Conservation (phyloP, 2,329 filamentous ascomycete species). For the Cytospora chrysosperma region DNA sequence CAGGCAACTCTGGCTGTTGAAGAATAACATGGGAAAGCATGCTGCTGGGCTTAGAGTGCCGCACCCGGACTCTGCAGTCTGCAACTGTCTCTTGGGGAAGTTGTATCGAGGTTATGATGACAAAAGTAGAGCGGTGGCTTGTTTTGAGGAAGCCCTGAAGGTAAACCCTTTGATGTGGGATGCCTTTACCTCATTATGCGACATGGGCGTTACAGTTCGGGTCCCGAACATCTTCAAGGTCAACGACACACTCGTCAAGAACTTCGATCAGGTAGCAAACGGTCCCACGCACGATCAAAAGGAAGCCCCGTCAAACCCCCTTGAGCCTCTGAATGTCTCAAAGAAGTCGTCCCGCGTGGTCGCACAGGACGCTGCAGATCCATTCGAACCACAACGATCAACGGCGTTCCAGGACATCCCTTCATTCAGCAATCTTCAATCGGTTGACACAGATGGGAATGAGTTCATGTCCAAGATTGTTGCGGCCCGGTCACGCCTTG, state of each 20-base stretch:
- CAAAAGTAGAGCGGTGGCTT: conserved; percentile 78
- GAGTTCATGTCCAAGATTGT: conserved; percentile 58
- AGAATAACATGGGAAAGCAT: conserved; percentile 79
- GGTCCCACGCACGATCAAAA: conserved; percentile 37
- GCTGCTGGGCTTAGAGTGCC: conserved; percentile 72
- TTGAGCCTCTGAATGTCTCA: conserved; percentile 37
- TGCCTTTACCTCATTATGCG: conserved; percentile 84
- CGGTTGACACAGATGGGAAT: conserved; percentile 46
- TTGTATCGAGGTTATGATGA: conserved; percentile 80
- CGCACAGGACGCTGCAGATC: conserved; percentile 43
- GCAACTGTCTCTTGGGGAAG: conserved; percentile 83
- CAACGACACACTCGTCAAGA: conserved; percentile 53
- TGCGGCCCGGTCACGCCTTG: conserved; percentile 48
- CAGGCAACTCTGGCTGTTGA: conserved; percentile 70
- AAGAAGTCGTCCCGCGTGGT: conserved; percentile 34
- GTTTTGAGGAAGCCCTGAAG: conserved; percentile 85
- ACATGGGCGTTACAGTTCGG: conserved; percentile 78
- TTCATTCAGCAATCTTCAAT: conserved; percentile 41
- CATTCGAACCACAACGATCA: conserved; percentile 49
- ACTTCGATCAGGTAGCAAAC: conserved; percentile 43
- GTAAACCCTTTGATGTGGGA: conserved; percentile 98
- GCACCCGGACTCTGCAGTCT: conserved; percentile 77
- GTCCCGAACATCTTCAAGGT: conserved; percentile 84
- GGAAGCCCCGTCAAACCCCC: conserved; percentile 35
- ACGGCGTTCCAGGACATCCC: conserved; percentile 41